Evolutionary conservation across 768 basidiomycete species (phyloP).

Genomic region (Russula sp.): DNA sequence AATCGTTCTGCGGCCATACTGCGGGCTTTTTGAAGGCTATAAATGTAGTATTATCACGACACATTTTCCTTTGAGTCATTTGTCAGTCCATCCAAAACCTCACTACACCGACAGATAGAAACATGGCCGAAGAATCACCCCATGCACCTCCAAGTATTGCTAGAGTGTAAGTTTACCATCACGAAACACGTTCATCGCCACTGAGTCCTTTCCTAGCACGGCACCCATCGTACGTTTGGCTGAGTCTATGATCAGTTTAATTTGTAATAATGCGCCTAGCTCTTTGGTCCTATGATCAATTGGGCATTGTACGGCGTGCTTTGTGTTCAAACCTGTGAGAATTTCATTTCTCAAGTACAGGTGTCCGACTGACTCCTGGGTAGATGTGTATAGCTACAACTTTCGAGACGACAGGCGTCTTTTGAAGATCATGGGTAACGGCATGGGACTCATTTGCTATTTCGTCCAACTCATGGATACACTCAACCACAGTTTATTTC

Average conservation of each 20-base stretch:
- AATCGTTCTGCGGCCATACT: background rate
- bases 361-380: background rate
- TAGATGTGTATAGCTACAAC: slow-evolving; percentile 23
- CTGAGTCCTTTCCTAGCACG: slow-evolving; percentile 6
- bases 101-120: background rate
- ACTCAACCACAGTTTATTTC: slow-evolving; percentile 6
- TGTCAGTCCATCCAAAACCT: background rate
- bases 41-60: background rate
- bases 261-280: background rate
- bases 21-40: background rate
- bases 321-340: slow-evolving; percentile 13
- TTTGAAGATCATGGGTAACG: slow-evolving; percentile 8
- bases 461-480: background rate
- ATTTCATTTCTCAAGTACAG: too few relatives aligned
- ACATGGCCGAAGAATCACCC: background rate
- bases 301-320: slow-evolving; percentile 17
- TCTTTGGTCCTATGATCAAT: slow-evolving; percentile 16
- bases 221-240: slow-evolving; percentile 14
- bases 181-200: background rate
- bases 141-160: background rate
- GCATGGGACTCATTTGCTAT: background rate
- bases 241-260: background rate
- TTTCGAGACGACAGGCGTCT: slow-evolving; percentile 14
- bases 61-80: background rate
- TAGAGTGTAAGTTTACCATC: slow-evolving; percentile 1